phyloP scores from a whole-genome alignment of 192 early-diverging fungal species.

The Tieghemiomyces parasiticus region DNA sequence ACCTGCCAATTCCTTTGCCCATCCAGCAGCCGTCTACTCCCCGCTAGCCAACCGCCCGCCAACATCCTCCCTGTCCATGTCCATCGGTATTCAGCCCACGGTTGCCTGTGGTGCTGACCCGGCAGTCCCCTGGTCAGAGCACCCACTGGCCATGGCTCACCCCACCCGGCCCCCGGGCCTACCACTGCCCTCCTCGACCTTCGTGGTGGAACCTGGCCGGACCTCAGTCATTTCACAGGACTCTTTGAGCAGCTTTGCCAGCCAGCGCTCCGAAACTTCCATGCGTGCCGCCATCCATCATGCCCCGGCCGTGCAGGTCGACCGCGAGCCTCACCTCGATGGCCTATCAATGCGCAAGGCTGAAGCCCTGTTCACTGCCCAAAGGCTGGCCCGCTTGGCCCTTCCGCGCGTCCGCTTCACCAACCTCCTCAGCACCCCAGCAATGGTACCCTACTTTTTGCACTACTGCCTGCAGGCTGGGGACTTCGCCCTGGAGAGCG shows the following conservation, averaged over 20 bases:
- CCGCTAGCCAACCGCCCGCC: too few species aligned
- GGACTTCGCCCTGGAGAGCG: conserved; percentile 65
- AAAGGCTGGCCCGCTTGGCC: conserved; percentile 17
- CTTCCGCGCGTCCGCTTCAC: conserved; percentile 28
- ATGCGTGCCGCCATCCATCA: background rate
- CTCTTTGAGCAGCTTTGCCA: background rate
- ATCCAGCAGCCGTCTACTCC: too few species aligned
- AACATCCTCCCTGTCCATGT: too few species aligned
- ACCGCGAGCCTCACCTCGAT: background rate
- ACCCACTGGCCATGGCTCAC: too few species aligned
- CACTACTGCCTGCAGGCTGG: conserved; percentile 28
- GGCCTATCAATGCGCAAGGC: conserved; percentile 4
- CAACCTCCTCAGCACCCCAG: conserved; percentile 24
- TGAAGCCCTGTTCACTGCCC: conserved; percentile 13
- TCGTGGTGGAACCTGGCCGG: too few species aligned
- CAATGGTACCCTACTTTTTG: conserved; percentile 20
- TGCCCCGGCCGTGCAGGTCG: conserved; percentile 6
- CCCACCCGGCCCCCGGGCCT: too few species aligned
- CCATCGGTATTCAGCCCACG: too few species aligned
- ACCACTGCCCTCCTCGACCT: too few species aligned
- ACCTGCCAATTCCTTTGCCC: too few species aligned
- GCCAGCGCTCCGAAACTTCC: background rate
- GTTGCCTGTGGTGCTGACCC: too few species aligned
- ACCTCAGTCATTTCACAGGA: background rate
- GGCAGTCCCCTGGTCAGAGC: too few species aligned